These are phyloP conservation scores for Bromus sterilis DNA, from an alignment of 176 grass and related monocot species.

Conservation along the genomic window DNA sequence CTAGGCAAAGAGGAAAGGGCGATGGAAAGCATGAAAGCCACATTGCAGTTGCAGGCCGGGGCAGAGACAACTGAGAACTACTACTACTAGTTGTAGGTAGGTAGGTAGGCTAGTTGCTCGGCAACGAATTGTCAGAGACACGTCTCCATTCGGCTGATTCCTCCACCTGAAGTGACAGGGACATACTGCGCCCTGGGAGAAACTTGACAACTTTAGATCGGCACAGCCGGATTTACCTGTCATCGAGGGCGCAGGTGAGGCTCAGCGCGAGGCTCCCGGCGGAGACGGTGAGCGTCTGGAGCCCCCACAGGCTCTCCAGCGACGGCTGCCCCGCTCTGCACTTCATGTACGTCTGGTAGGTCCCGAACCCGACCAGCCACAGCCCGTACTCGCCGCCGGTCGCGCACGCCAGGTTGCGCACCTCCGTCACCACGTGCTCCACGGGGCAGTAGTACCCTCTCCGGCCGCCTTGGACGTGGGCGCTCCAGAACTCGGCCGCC, in stretches of 20 bases:
- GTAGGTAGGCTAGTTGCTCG: background rate
- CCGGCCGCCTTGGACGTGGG: slow-evolving; percentile 15
- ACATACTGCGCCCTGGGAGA: slow-evolving; percentile 3
- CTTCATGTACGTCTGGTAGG: slow-evolving; percentile 64
- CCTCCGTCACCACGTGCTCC: slow-evolving; percentile 68
- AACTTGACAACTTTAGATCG: slow-evolving; percentile 17
- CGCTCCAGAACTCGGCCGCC: slow-evolving; percentile 57
- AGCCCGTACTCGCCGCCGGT: background rate
- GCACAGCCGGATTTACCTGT: slow-evolving; percentile 53
- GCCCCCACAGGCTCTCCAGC: slow-evolving; percentile 68
- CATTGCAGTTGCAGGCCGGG: background rate
- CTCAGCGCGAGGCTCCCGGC: slow-evolving; percentile 58
- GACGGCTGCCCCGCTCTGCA: slow-evolving; percentile 67
- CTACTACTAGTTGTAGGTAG: background rate
- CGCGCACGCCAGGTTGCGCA: slow-evolving; percentile 35
- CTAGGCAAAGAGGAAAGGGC: slow-evolving; percentile 13
- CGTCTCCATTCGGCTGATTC: slow-evolving; percentile 29
- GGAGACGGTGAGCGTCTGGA: slow-evolving; percentile 66
- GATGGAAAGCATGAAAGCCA: slow-evolving; percentile 8
- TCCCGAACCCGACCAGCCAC: slow-evolving; percentile 78
- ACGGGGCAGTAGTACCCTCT: slow-evolving; percentile 59
- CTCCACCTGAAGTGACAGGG: slow-evolving; percentile 23
- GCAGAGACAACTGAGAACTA: background rate
- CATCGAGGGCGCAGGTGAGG: slow-evolving; percentile 59
- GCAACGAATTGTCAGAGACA: slow-evolving; percentile 21